phyloP scores from a whole-genome alignment of 306 rosid species.

The Luffa acutangula region DNA sequence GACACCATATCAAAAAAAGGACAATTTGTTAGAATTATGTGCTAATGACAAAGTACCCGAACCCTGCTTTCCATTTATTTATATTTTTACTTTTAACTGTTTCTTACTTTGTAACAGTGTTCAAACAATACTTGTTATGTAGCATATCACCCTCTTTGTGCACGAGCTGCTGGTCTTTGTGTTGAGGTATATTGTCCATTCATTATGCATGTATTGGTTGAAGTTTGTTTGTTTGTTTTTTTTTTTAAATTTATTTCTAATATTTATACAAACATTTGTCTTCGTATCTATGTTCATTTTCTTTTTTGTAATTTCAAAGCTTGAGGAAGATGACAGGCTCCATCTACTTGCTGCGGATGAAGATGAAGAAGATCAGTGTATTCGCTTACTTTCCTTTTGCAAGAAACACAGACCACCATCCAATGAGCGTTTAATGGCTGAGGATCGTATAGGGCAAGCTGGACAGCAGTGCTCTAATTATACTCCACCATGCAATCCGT shows the following conservation, averaged over 20 bases:
- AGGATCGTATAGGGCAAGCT: conserved; percentile 55
- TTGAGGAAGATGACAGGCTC: conserved; percentile 93
- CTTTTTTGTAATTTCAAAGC: conserved; percentile 33
- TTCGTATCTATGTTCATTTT: background rate
- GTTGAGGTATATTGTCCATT: conserved; percentile 63
- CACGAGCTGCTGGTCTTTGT: conserved; percentile 98
- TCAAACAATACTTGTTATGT: conserved; percentile 87
- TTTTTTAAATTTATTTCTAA: background rate
- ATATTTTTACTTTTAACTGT: conserved; percentile 5
- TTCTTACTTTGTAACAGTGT: conserved; percentile 41
- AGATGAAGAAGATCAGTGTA: conserved; percentile 88
- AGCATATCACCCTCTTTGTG: conserved; percentile 98
- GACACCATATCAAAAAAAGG: too few relatives aligned
- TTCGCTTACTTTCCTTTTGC: conserved; percentile 92
- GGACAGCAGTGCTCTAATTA: conserved; percentile 65
- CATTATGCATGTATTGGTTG: background rate
- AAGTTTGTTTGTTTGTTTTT: background rate
- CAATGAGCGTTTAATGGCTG: conserved; percentile 60
- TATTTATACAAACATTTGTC: background rate
- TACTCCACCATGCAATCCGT: conserved; percentile 68
- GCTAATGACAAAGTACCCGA: background rate
- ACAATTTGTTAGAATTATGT: background rate
- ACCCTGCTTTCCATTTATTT: background rate
- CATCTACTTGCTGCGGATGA: conserved; percentile 86
- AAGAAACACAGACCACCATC: conserved; percentile 95